A percentile compares a stretch with the other conserved stretches of the same genome.
Evolutionary conservation across 768 basidiomycete species (phyloP).

Genomic region (Boletellus ananas): DNA sequence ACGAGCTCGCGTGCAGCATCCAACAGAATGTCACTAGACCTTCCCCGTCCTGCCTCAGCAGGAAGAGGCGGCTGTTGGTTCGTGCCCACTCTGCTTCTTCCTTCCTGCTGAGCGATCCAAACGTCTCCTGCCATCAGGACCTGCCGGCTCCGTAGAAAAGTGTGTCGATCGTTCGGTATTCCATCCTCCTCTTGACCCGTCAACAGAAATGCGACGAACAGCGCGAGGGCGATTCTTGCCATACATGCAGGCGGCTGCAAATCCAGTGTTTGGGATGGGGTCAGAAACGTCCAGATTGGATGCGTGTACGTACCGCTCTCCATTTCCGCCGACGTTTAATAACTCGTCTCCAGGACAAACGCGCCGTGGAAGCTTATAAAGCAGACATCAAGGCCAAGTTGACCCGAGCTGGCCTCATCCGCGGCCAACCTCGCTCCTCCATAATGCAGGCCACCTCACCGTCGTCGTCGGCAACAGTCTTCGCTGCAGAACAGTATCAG

Average conservation of each 20-base stretch:
- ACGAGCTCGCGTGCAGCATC: conserved; percentile 39
- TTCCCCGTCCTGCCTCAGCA: conserved; percentile 49
- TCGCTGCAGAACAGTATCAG: conserved; percentile 30
- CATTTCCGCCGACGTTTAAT: conserved; percentile 11
- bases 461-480: conserved; percentile 32
- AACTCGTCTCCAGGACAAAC: conserved; percentile 60
- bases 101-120: not conserved
- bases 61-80: conserved; percentile 81
- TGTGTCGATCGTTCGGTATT: conserved; percentile 24
- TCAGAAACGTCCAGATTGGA: conserved; percentile 81
- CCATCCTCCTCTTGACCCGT: conserved; percentile 2
- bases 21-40: conserved; percentile 44
- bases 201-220: conserved; percentile 85
- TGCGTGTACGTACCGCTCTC: conserved; percentile 54
- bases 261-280: conserved; percentile 88
- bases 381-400: conserved; percentile 80
- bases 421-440: conserved; percentile 72
- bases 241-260: conserved; percentile 74
- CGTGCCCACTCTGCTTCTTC: conserved; percentile 28
- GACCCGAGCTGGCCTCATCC: conserved; percentile 72
- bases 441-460: conserved; percentile 38
- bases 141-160: conserved; percentile 79
- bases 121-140: conserved; percentile 48
- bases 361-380: conserved; percentile 77
- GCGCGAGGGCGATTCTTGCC: conserved; percentile 74